These are phyloP conservation scores for Incumbomyces lentus DNA, from an alignment of 2,329 filamentous ascomycete species.

Conservation along the genomic window DNA sequence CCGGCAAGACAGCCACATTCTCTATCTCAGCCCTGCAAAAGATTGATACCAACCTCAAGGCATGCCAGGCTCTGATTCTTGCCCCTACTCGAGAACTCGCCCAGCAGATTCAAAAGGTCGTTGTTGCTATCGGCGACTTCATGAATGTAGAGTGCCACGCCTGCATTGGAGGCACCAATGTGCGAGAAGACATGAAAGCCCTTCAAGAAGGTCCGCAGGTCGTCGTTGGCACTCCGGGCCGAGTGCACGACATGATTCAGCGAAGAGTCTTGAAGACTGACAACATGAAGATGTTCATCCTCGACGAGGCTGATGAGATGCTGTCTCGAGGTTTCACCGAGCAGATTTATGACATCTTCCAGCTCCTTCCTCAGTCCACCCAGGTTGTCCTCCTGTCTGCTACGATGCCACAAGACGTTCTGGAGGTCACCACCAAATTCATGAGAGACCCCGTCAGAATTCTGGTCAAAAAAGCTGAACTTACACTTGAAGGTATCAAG, in stretches of 20 bases:
- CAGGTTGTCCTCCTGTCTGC: conserved; percentile 97
- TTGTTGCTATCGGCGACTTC: conserved; percentile 97
- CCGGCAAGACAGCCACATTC: conserved; percentile 99
- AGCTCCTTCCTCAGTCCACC: conserved; percentile 92
- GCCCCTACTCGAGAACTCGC: conserved; percentile 97
- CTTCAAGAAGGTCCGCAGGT: conserved; percentile 93
- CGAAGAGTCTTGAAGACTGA: conserved; percentile 94
- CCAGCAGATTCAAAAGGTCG: conserved; percentile 99
- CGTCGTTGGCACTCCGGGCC: conserved; percentile 93
- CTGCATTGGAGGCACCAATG: conserved; percentile 96
- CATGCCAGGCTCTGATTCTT: conserved; percentile 95
- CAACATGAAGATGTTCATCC: conserved; percentile 98
- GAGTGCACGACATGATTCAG: conserved; percentile 99
- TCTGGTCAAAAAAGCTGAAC: conserved; percentile 98
- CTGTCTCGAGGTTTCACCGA: conserved; percentile 98
- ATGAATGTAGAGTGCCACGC: conserved; percentile 99
- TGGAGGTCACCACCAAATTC: conserved; percentile 99
- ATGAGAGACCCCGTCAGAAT: conserved; percentile 99
- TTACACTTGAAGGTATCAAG: conserved; percentile 99
- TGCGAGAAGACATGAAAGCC: conserved; percentile 97
- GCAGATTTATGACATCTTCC: conserved; percentile 99
- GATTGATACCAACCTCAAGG: conserved; percentile 89
- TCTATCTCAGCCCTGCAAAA: conserved; percentile 98
- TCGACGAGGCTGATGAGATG: conserved; percentile 99
- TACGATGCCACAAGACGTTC: conserved; percentile 97